These are phyloP conservation scores for Polymyxa betae DNA, from an alignment of 208 protist genomes.

Conservation along the genomic window DNA sequence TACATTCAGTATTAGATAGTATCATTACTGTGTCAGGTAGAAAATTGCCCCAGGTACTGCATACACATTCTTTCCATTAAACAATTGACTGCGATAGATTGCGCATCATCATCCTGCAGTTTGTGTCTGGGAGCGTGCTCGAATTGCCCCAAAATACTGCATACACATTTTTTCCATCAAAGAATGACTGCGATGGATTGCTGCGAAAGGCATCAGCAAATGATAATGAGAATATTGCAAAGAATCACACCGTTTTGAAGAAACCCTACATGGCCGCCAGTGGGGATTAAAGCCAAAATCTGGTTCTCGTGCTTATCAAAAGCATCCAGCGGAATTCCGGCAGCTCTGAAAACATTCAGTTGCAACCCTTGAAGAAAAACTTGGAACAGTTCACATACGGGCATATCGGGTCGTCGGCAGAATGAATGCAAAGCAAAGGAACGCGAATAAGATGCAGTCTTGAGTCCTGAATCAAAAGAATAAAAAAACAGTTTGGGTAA, in stretches of 20 bases:
- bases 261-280: slow-evolving; percentile 46
- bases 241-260: not conserved
- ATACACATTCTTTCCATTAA: not conserved
- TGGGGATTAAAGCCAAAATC: not conserved
- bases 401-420: slow-evolving; percentile 47
- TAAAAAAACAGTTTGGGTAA: not conserved
- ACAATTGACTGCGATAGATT: not conserved
- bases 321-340: slow-evolving; percentile 5
- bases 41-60: not conserved
- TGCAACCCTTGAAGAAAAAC: not conserved
- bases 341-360: not conserved
- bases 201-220: not conserved
- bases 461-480: not conserved
- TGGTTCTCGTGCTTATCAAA: slow-evolving; percentile 21
- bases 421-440: not conserved
- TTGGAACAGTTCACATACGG: slow-evolving; percentile 17
- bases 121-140: no score
- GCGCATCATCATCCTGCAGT: no score
- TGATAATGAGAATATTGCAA: not conserved
- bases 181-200: not conserved
- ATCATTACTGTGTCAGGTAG: no score
- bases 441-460: not conserved
- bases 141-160: slow-evolving; percentile 3
- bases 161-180: not conserved
- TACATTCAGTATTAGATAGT: no score